phyloP scores from a whole-genome alignment of 805 yeast genomes.

The Kluyveromyces lactis region DNA sequence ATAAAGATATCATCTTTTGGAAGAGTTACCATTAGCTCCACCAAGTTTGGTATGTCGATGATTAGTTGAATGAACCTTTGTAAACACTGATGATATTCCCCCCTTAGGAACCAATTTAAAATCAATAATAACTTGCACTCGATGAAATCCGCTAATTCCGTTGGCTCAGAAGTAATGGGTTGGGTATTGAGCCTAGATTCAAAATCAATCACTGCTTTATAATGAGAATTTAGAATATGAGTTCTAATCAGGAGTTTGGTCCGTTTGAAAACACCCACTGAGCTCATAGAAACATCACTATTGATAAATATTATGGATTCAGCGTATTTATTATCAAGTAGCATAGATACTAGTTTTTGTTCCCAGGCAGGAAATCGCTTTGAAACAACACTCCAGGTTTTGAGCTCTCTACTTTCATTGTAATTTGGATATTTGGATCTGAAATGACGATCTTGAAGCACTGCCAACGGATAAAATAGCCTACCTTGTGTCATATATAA shows the following conservation, averaged over 20 bases:
- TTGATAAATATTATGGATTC: constrained; percentile 2
- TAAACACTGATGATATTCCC: constrained; percentile 1
- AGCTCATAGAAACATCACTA: not conserved
- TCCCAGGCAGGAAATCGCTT: not conserved
- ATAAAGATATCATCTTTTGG: not conserved
- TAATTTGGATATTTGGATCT: not conserved
- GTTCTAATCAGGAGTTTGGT: not conserved
- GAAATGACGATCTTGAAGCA: not conserved
- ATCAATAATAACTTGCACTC: constrained; percentile 2
- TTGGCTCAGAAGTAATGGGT: not conserved
- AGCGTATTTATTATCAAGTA: constrained; percentile 1
- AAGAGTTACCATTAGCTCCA: not conserved
- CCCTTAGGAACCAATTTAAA: constrained; percentile 1
- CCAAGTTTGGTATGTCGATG: not conserved
- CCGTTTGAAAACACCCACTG: not conserved
- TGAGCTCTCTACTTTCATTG: too few relatives aligned
- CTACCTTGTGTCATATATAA: not conserved
- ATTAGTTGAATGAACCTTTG: constrained; percentile 2
- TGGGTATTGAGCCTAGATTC: not conserved
- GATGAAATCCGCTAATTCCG: not conserved
- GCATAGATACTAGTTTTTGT: not conserved
- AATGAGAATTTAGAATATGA: constrained; percentile 1
- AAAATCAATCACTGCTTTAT: constrained; percentile 2
- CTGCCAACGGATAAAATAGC: not conserved
- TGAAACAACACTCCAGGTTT: not conserved